Base-by-base conservation (phyloP, 768 basidiomycete genomes). In the Chalciporus sphaerocephalus region DNA sequence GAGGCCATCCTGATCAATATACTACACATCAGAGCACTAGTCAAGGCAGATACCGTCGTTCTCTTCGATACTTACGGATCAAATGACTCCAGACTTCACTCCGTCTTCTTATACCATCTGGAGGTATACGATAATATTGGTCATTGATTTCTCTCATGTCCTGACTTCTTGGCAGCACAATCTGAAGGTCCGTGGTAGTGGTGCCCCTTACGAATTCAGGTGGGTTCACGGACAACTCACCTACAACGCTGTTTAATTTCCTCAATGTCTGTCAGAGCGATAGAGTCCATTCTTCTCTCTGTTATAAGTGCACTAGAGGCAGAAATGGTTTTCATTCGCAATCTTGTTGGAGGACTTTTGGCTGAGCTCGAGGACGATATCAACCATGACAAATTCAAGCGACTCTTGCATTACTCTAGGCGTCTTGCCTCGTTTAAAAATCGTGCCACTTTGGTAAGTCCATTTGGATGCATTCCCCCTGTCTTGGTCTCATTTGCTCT, bases 331-430 rank as follows among this genome's bases (percentile, higher is more conserved):
- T 94, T 94, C 60, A 90, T 92, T 41, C 83, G 94, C 25, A 86
- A 87, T 51, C 81, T 96, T 28, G 88, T 97, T 41, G 88, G 89
- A 42, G 87, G 91, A 4, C 73, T 98, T 9, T 73, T 98, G 23
- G 89, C 89, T 15, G 94, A 95, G 65, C 77, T 98, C 40, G 95
- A 98, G 60, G 91, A 92, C 48, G 87, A 94, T 58, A 96, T 97
- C 56, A 91, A 95, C 61, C 85, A 92, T 32, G 94, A 96, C 66
- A 89, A 92, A 44, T 90, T 98, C 64, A 92, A 91, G 61, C 78
- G 88, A 17, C 70, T 98, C 16, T 74, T 98, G 24, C 91, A 96
- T 62, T 96, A 95, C 67, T 94, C 92, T 3, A 79, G 95, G 48
- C 79, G 90, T 38, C 72, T 98, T 20, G 80, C 84, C 6, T 83